Conservation (phyloP, 73 alveolate genomes). For the Halteria grandinella region DNA sequence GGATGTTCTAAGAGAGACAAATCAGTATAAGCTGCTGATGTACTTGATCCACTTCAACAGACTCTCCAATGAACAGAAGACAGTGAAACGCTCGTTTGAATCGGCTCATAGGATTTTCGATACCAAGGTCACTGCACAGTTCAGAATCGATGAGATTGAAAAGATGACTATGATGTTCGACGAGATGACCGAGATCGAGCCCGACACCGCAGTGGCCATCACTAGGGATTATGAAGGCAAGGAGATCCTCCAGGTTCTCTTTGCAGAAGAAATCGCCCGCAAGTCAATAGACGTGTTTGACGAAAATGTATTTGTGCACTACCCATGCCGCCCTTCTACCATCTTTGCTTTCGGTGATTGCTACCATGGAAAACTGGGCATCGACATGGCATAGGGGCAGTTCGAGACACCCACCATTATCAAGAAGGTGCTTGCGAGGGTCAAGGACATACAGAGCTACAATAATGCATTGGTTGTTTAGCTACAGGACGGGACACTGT, state of each 20-base stretch:
- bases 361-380: slow-evolving; percentile 48
- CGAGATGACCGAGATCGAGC: slow-evolving; percentile 47
- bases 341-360: slow-evolving; percentile 52
- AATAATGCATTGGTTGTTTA: slow-evolving; percentile 26
- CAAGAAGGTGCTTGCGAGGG: slow-evolving; percentile 50
- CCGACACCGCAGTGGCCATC: slow-evolving; percentile 51
- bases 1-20: slow-evolving; percentile 44
- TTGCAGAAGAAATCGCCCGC: slow-evolving; percentile 52
- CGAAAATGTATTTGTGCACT: slow-evolving; percentile 43
- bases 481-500: slow-evolving; percentile 36
- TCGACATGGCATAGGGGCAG: slow-evolving; percentile 40
- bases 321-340: slow-evolving; percentile 56
- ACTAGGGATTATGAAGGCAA: slow-evolving; percentile 44
- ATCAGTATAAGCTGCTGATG: slow-evolving; percentile 36
- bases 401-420: slow-evolving; percentile 41
- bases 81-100: slow-evolving; percentile 33
- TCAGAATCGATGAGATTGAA: slow-evolving; percentile 52
- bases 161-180: slow-evolving; percentile 51
- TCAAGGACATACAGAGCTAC: slow-evolving; percentile 30
- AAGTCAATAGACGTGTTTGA: slow-evolving; percentile 36
- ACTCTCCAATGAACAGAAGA: slow-evolving; percentile 26
- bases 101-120: slow-evolving; percentile 49
- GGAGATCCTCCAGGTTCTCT: slow-evolving; percentile 36
- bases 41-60: slow-evolving; percentile 45
- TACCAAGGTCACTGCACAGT: slow-evolving; percentile 43